Base-by-base conservation (phyloP, 2,329 filamentous ascomycete genomes). In the Paraphaeosphaeria sporulosa region DNA sequence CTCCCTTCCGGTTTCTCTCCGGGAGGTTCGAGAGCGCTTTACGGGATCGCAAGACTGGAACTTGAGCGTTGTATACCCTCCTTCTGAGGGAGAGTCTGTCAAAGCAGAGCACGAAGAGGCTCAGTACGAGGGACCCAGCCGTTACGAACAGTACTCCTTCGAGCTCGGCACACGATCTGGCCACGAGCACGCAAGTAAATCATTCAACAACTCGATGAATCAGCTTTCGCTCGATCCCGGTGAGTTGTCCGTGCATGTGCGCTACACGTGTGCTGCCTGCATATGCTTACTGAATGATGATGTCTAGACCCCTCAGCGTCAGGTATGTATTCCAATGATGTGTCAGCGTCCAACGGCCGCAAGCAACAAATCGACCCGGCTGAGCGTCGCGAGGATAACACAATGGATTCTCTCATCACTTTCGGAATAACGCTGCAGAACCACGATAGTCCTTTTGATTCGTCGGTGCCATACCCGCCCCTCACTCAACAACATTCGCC, bases 81-180 rank as follows among this genome's bases (percentile, higher is more conserved):
- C 61, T 23, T 36, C 40, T 7, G 52, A 38, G 27, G 52, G 17
- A n/a, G 42, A 55, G 5, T 55, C 52, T 4, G 57, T 67, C 23
- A 13, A 34, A 12, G 60, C 63, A 47, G 64, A 64, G 44, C 40
- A 59, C 34, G 59, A 62, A 56, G 58, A 60, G 30, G 48, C 56
- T 15, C 40, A 51, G 4, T 55, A 30, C 19, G 53, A 57, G 17
- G 58, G 51, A 2, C n/a, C 30, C n/a, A 55, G 49, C 32, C 25
- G 17, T 36, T 43, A 57, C 17, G 59, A 61, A n/a, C 49, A 54
- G 32, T n/a, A 55, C 40, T 44, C 25, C 17, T 50, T 51, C 32
- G 38, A 58, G 36, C 27, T 54, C 23, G 38, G 44, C 6, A 36
- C n/a, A 5, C 32, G 23, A 10, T 19, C 40, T 48, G 42, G 40